Evolutionary conservation across 2,329 filamentous ascomycete species (phyloP).

Genomic region (Fusarium caatingaense): DNA sequence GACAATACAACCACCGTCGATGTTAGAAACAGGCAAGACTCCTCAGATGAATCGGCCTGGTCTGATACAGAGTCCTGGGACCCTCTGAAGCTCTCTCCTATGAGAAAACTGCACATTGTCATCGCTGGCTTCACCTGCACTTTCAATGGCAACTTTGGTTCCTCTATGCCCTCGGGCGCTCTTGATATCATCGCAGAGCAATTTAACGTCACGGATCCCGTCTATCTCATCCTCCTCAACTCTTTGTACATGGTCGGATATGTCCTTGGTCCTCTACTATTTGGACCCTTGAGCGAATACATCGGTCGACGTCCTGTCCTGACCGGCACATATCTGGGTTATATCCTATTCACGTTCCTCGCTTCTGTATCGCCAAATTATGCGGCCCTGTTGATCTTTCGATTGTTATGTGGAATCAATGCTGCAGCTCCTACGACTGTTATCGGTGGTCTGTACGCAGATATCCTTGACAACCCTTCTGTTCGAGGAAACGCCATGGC

Average conservation of each 20-base stretch:
- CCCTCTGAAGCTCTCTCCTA: constrained; percentile 48
- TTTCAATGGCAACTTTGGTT: constrained; percentile 53
- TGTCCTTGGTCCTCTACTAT: constrained; percentile 51
- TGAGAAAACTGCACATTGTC: constrained; percentile 51
- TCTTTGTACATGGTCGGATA: constrained; percentile 53
- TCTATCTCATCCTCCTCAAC: constrained; percentile 51
- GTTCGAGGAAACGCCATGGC: constrained; percentile 49
- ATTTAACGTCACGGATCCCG: constrained; percentile 44
- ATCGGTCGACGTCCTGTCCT: constrained; percentile 51
- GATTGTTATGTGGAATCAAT: constrained; percentile 50
- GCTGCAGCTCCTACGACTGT: constrained; percentile 52
- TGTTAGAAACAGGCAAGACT: constrained; percentile 24
- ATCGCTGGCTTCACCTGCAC: constrained; percentile 52
- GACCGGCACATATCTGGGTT: constrained; percentile 50
- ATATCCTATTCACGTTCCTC: constrained; percentile 51
- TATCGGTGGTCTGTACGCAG: constrained; percentile 50
- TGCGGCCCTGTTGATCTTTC: constrained; percentile 56
- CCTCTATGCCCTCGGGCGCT: constrained; percentile 52
- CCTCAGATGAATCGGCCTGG: constrained; percentile 35
- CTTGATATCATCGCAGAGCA: constrained; percentile 49
- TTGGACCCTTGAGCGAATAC: constrained; percentile 52
- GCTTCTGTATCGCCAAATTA: constrained; percentile 57
- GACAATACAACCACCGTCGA: constrained; percentile 9
- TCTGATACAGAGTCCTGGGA: constrained; percentile 40
- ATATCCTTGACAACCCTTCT: constrained; percentile 50